phyloP scores from a whole-genome alignment of 129 eudicot species.

The Heracleum sosnowskyi region DNA sequence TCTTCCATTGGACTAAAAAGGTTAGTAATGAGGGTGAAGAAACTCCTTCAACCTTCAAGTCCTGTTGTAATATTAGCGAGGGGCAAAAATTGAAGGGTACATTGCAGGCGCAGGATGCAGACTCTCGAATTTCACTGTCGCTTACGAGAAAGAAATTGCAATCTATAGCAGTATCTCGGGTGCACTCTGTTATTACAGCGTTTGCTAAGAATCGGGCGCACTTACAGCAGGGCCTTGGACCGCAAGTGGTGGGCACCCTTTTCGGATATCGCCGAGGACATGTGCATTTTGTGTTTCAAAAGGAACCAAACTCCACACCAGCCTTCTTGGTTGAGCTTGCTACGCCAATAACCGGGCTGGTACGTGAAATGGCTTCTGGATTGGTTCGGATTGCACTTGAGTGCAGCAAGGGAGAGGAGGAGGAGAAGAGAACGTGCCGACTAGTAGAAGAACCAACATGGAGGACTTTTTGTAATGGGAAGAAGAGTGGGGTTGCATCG shows the following conservation, averaged over 20 bases:
- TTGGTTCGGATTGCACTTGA: conserved; percentile 68
- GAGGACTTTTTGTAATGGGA: conserved; percentile 82
- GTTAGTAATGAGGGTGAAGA: conserved; percentile 54
- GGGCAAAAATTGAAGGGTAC: conserved; percentile 12
- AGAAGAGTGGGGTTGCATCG: conserved; percentile 56
- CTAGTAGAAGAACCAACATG: conserved; percentile 62
- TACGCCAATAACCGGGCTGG: conserved; percentile 60
- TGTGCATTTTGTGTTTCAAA: conserved; percentile 73
- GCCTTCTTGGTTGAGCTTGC: conserved; percentile 64
- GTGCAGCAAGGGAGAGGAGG: conserved; percentile 41
- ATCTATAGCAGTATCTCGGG: conserved; percentile 42
- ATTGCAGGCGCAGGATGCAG: not conserved
- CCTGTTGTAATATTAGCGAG: conserved; percentile 7
- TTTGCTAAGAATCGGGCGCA: conserved; percentile 33
- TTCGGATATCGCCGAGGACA: conserved; percentile 66
- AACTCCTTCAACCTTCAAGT: conserved; percentile 18
- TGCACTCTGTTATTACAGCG: conserved; percentile 38
- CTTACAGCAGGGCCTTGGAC: conserved; percentile 35
- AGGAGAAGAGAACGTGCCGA: conserved; percentile 26
- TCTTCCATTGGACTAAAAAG: conserved; percentile 71
- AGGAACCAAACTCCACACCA: conserved; percentile 44
- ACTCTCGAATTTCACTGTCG: conserved; percentile 15
- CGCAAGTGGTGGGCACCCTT: conserved; percentile 61
- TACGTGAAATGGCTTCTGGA: conserved; percentile 78
- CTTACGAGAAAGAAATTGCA: conserved; percentile 48